Evolutionary conservation across 1,284 basidiomycete genomes (phyloP).

Genomic region (Marasmius sp.): DNA sequence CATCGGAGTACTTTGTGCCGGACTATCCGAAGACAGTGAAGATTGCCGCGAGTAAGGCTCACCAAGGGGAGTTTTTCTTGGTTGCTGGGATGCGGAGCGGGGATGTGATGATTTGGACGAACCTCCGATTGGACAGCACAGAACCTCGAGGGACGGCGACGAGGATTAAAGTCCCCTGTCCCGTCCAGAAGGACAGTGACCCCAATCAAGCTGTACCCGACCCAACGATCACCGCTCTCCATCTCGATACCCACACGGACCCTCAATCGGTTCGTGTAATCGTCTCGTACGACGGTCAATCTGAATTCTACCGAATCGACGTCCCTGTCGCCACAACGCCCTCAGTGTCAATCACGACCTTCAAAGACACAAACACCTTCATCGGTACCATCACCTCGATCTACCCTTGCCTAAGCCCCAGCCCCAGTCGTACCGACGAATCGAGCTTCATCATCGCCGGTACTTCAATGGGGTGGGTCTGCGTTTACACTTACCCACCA

Average conservation of each 20-base stretch:
- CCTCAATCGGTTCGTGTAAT: background rate
- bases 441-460: constrained; percentile 56
- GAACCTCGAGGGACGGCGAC: background rate
- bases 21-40: constrained; percentile 53
- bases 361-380: constrained; percentile 39
- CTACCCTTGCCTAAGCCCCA: constrained; percentile 45
- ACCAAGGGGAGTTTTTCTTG: constrained; percentile 27
- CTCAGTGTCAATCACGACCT: constrained; percentile 25
- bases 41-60: constrained; percentile 40
- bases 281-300: constrained; percentile 7
- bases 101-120: constrained; percentile 53
- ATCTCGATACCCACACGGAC: constrained; percentile 19
- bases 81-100: constrained; percentile 55
- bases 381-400: constrained; percentile 53
- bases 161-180: constrained; percentile 25
- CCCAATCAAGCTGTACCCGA: background rate
- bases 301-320: constrained; percentile 9
- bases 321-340: constrained; percentile 6
- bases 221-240: constrained; percentile 14
- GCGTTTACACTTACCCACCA: constrained; percentile 40
- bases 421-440: constrained; percentile 31
- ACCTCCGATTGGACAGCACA: constrained; percentile 25
- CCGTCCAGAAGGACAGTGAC: constrained; percentile 7
- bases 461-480: constrained; percentile 58
- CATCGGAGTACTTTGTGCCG: constrained; percentile 43